Evolutionary conservation across 495 filamentous ascomycete genomes (phyloP).

Genomic region (Hapsidospora chrysogenum): DNA sequence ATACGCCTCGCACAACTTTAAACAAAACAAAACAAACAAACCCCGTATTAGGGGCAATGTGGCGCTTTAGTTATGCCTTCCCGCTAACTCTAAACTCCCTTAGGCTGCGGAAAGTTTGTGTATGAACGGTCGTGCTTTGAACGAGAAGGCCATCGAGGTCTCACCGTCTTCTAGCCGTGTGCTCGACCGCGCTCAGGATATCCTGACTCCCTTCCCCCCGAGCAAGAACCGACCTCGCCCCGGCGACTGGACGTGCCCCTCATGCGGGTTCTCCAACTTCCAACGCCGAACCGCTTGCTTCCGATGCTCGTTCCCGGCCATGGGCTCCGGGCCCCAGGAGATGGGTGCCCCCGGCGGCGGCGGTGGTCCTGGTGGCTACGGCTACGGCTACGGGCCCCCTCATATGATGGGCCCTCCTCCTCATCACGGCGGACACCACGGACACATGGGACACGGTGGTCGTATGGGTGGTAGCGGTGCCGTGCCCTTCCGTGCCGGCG

Average conservation of each 20-base stretch:
- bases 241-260: conserved; percentile 97
- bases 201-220: conserved; percentile 89
- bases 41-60: too few species aligned
- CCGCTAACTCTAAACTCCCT: conserved; percentile 9
- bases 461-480: conserved; percentile 67
- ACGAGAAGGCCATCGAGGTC: conserved; percentile 97
- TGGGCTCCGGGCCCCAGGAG: conserved; percentile 45
- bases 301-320: conserved; percentile 93
- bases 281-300: conserved; percentile 96
- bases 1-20: conserved; percentile 1
- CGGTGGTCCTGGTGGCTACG: conserved; percentile 60
- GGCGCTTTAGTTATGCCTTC: too few species aligned
- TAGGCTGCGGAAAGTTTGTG: conserved; percentile 91
- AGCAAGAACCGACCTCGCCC: conserved; percentile 96
- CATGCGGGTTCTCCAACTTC: conserved; percentile 85
- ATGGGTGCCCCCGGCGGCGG: conserved; percentile 50
- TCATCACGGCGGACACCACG: conserved; percentile 70
- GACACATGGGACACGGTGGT: conserved; percentile 56
- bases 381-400: conserved; percentile 53
- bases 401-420: conserved; percentile 63
- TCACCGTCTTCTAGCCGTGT: conserved; percentile 92
- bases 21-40: too few species aligned
- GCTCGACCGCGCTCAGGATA: conserved; percentile 85
- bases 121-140: conserved; percentile 96
- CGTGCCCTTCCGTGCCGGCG: conserved; percentile 92